phyloP scores from a whole-genome alignment of 2,329 filamentous ascomycete species.

The Aureobasidium melanogenum region DNA sequence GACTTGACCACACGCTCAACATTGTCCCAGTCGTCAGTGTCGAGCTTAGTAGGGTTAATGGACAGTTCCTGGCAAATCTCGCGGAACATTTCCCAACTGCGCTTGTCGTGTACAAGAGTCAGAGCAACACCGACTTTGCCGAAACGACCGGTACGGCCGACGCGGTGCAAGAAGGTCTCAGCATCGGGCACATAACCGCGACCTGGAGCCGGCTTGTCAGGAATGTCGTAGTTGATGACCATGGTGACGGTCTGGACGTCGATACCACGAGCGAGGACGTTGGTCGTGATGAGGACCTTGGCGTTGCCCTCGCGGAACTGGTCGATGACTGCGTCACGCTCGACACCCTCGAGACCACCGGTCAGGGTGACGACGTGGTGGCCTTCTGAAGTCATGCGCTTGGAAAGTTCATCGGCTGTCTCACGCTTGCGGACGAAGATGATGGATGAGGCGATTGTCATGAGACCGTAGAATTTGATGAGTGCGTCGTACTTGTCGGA shows the following conservation, averaged over 20 bases:
- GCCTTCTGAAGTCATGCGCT: conserved; percentile 76
- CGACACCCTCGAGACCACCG: conserved; percentile 72
- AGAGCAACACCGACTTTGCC: conserved; percentile 94
- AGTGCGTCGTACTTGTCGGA: conserved; percentile 79
- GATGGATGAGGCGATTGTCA: conserved; percentile 95
- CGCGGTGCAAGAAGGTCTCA: conserved; percentile 96
- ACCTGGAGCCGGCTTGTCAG: conserved; percentile 43
- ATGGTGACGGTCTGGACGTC: conserved; percentile 88
- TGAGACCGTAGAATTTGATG: conserved; percentile 86
- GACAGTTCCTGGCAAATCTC: conserved; percentile 73
- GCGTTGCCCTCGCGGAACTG: conserved; percentile 77
- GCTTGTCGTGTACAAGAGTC: conserved; percentile 82
- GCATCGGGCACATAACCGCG: conserved; percentile 46
- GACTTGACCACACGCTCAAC: conserved; percentile 76
- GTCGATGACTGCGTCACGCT: conserved; percentile 77
- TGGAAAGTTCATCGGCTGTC: conserved; percentile 77
- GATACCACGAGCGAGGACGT: conserved; percentile 91
- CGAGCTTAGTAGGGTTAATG: conserved; percentile 71
- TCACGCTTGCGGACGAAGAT: conserved; percentile 93
- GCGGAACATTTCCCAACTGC: conserved; percentile 69
- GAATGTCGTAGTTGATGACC: conserved; percentile 86
- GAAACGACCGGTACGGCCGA: conserved; percentile 92
- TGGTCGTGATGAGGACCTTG: conserved; percentile 97
- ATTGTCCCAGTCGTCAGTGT: conserved; percentile 82
- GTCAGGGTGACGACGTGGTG: conserved; percentile 88